Evolutionary conservation across 768 basidiomycete species (phyloP).

Genomic region (Suillus alpinus): DNA sequence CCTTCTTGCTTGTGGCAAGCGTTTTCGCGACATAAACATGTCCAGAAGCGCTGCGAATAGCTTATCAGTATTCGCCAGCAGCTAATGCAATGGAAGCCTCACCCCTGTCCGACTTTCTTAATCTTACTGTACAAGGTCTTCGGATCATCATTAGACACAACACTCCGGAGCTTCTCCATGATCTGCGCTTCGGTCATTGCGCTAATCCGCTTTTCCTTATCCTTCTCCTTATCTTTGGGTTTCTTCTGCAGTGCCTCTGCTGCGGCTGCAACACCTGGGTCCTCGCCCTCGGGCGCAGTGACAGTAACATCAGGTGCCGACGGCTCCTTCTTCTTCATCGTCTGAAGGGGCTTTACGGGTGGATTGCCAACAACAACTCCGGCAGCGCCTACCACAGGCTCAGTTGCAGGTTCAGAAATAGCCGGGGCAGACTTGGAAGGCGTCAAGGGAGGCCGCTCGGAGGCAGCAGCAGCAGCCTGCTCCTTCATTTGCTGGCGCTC

Average conservation of each 20-base stretch:
- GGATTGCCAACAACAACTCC: conserved; percentile 54
- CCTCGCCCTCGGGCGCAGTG: conserved; percentile 43
- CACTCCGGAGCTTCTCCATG: conserved; percentile 92
- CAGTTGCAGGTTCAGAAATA: conserved; percentile 39
- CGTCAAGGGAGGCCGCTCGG: conserved; percentile 37
- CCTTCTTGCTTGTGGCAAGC: conserved; percentile 77
- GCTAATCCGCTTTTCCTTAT: conserved; percentile 75
- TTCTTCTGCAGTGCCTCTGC: conserved; percentile 61
- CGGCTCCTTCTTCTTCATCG: conserved; percentile 56
- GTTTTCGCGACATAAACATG: conserved; percentile 98
- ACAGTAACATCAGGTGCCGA: conserved; percentile 47
- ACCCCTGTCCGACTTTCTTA: conserved; percentile 99
- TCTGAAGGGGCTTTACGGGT: conserved; percentile 73
- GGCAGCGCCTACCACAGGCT: conserved; percentile 45
- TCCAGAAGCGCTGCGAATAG: conserved; percentile 76
- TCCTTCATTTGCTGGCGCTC: conserved; percentile 21
- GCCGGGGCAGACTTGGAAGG: conserved; percentile 48
- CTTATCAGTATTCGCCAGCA: not conserved
- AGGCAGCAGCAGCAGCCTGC: conserved; percentile 31
- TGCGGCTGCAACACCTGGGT: conserved; percentile 61
- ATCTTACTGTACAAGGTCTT: conserved; percentile 92
- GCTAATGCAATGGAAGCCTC: conserved; percentile 32
- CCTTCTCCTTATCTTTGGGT: conserved; percentile 54
- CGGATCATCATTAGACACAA: conserved; percentile 86
- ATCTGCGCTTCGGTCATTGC: conserved; percentile 98